Conservation (phyloP, 257 asterid genomes). For the Ocimum tenuiflorum region DNA sequence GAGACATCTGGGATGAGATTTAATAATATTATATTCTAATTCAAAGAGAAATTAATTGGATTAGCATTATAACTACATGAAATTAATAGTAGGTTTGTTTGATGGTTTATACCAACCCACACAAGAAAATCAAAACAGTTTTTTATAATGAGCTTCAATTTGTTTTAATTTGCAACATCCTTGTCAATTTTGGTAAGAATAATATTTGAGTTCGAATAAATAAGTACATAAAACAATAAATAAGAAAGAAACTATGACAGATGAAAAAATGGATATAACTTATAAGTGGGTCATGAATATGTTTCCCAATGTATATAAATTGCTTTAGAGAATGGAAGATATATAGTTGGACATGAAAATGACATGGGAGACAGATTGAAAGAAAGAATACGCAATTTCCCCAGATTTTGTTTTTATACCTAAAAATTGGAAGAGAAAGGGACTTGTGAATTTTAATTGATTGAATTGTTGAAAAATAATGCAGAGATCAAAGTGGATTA, state of each 20-base stretch:
- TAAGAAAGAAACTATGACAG: neutral
- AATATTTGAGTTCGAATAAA: no score
- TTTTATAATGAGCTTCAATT: neutral
- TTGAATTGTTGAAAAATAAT: neutral
- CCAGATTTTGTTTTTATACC: neutral
- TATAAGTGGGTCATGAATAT: neutral
- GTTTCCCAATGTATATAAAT: neutral
- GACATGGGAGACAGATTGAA: neutral
- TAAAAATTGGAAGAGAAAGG: neutral
- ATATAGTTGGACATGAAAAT: constrained; percentile 14
- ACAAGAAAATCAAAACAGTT: neutral
- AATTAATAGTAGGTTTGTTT: neutral
- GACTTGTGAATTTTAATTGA: neutral
- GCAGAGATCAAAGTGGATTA: neutral
- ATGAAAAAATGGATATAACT: neutral
- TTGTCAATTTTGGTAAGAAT: constrained; percentile 10
- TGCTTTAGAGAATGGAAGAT: neutral
- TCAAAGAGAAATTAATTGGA: no score
- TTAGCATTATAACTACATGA: neutral
- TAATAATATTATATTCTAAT: no score
- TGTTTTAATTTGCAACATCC: neutral
- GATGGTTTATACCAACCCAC: neutral
- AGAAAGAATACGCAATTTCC: neutral
- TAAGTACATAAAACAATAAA: neutral
- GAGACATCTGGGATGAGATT: no score